Conservation (phyloP, 768 basidiomycete species). For the Naematelia aurantialba region DNA sequence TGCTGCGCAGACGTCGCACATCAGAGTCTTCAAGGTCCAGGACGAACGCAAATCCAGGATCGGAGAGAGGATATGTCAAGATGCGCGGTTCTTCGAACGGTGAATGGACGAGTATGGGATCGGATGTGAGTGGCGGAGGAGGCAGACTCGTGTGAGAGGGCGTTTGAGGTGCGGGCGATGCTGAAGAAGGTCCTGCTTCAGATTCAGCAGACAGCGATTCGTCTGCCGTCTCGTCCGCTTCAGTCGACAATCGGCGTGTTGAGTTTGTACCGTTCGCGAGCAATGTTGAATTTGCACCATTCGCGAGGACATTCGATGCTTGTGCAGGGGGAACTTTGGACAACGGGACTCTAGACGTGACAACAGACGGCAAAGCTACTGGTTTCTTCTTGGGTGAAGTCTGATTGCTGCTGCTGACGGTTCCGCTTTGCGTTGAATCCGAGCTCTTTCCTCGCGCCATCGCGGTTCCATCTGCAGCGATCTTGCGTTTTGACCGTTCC, state of each 20-base stretch:
- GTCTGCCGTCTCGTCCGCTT: constrained; percentile 10
- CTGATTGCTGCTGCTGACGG: constrained; percentile 18
- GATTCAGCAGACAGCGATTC: constrained; percentile 29
- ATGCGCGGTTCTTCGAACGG: constrained; percentile 39
- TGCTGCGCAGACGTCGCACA: constrained; percentile 9
- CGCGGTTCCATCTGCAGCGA: constrained; percentile 6
- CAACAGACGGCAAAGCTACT: constrained; percentile 14
- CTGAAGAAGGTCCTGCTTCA: constrained; percentile 41
- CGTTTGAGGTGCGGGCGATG: constrained; percentile 38
- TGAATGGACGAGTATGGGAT: constrained; percentile 37
- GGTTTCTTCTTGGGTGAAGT: constrained; percentile 38
- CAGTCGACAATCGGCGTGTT: background rate
- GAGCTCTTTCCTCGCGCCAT: constrained; percentile 34
- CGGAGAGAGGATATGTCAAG: constrained; percentile 31
- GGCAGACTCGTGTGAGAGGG: constrained; percentile 15
- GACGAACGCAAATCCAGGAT: constrained; percentile 36
- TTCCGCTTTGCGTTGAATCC: constrained; percentile 25
- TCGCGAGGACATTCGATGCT: background rate
- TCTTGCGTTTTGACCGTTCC: constrained; percentile 31
- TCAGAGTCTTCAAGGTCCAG: constrained; percentile 25
- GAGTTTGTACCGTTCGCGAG: background rate
- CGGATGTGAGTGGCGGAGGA: constrained; percentile 31
- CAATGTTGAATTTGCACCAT: no score
- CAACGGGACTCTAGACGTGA: background rate
- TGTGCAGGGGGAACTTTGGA: constrained; percentile 10